Base-by-base conservation (phyloP, 2,329 filamentous ascomycete genomes). In the Aureobasidium lini region DNA sequence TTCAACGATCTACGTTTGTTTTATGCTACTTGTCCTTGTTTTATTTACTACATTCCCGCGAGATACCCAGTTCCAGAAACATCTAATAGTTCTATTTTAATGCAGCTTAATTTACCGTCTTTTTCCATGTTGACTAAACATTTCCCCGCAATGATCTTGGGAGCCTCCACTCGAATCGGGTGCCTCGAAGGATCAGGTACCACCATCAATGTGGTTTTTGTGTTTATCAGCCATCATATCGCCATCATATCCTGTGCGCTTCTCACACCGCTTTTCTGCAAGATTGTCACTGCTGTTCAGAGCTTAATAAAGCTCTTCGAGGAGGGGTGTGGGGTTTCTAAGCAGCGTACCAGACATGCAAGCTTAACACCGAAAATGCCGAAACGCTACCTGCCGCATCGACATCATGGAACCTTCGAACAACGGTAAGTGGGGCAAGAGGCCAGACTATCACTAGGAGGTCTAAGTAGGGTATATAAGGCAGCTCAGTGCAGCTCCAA, bases 351-450 rank as follows among this genome's bases (percentile, higher is more conserved):
- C 50, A 32, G 15, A 13, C 34, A 36, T 15, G 13, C 10, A 40
- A 2, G 47, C 49, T 53, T 53, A 54, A 54, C 16, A 42, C 50
- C 50, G 37, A 53, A 23, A 23, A 18, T 34, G 15, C 34, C 48
- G 48, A 52, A 52, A 40, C 36, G 29, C n/a, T 52, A 7, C 18
- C 23, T 40, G 13, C 48, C 18, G 36, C 23, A 34, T 23, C 48
- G 34, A 52, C 48, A 52, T 52, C 48, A 52, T 52, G 48, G 48
- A 52, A 52, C n/a, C 48, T 39, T 52, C 36, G 48, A 52, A 29
- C 13, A 31, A 52, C 37, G 9, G n/a, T 42, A 40, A 15, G 50
- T 54, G 50, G 50, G 50, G 50, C 50, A 52, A 52, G 36, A 40
- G 34, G 48, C 36, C 31, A 40, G 40, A 23, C 34, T 40, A 40